Evolutionary conservation across 768 basidiomycete species (phyloP), one percentile per base, ranked within the genome.

Genomic region (Stropharia rugosoannulata): DNA sequence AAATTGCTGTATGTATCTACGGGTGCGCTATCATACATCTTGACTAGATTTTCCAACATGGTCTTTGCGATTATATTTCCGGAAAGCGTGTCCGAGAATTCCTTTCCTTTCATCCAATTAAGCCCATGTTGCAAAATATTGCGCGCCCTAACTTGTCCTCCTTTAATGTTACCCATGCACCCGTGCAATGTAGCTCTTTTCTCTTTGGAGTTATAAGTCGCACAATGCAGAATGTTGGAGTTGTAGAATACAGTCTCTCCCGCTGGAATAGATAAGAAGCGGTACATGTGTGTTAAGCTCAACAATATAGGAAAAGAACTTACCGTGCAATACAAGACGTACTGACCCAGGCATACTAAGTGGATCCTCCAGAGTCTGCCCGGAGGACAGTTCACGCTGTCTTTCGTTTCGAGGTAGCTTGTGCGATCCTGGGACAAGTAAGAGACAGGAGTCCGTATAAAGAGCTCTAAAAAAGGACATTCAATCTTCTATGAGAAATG

Each of bases 401-500:
- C 69, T 80, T 1, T 73, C 68, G 2, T 85, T 82, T 48, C 89
- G 72, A 0, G 85, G 78, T 0, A 68, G 54, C 46, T 71, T 80
- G 70, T 92, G 90, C 0, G 86, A 87, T 5, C 77, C 77, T 0
- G 89, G 90, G 29, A 91, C 86, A 49, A 90, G 70, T 64, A 77
- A 88, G 1, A 93, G 80, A 64, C 86, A 91, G 0, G 78, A 74
- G 59, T 91, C 89, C 39, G 78, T 73, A 59, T 86, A 85, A 29
- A 92, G 71, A 0, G 87, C 89, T 0, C 87, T 89, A 41, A 22
- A 22, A 32, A 25, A 7, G 37, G 6, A 72, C 83, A 51, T 73
- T 89, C 88, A 87, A 84, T 63, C 91, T 92, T 89, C 89, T 92
- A 70, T 93, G 89, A 0, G 90, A 78, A 87, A 90, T 49, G 3